phyloP scores from a whole-genome alignment of 768 basidiomycete genomes.

The Trametes cubensis region DNA sequence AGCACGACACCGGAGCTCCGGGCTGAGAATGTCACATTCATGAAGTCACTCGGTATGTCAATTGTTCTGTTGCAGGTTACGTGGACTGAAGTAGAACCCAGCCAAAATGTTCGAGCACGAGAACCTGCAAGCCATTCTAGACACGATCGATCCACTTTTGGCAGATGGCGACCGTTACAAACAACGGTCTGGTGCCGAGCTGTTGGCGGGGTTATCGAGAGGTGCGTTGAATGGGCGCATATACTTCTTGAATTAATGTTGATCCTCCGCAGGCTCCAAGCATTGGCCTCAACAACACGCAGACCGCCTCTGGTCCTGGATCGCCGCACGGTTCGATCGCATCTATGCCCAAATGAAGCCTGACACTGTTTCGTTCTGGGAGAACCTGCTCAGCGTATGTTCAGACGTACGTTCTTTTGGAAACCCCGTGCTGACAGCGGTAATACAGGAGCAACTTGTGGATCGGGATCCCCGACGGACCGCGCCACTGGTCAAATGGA shows the following conservation, averaged over 20 bases:
- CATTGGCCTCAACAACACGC: constrained; percentile 70
- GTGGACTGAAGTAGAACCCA: constrained; percentile 35
- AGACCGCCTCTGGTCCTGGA: constrained; percentile 73
- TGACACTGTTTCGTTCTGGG: constrained; percentile 81
- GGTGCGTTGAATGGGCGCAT: constrained; percentile 45
- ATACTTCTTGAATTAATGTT: constrained; percentile 13
- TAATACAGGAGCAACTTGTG: constrained; percentile 43
- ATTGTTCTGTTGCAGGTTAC: neutral
- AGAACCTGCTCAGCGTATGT: constrained; percentile 59
- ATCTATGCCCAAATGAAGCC: constrained; percentile 81
- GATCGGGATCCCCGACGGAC: constrained; percentile 82
- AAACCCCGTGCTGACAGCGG: neutral
- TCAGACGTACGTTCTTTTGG: constrained; percentile 5
- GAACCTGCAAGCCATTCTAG: constrained; percentile 54
- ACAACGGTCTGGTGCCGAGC: constrained; percentile 78
- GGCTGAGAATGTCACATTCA: constrained; percentile 49
- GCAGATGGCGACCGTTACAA: constrained; percentile 77
- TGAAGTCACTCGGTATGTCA: constrained; percentile 51
- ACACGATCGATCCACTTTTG: constrained; percentile 61
- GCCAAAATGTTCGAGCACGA: constrained; percentile 67
- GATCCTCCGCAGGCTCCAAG: constrained; percentile 61
- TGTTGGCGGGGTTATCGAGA: constrained; percentile 73
- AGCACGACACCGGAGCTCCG: constrained; percentile 58
- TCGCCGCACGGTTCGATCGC: constrained; percentile 56
- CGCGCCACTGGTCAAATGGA: constrained; percentile 73